These are phyloP conservation scores for Irpex rosettiformis DNA, from an alignment of 1,284 basidiomycete species.

Conservation along the genomic window DNA sequence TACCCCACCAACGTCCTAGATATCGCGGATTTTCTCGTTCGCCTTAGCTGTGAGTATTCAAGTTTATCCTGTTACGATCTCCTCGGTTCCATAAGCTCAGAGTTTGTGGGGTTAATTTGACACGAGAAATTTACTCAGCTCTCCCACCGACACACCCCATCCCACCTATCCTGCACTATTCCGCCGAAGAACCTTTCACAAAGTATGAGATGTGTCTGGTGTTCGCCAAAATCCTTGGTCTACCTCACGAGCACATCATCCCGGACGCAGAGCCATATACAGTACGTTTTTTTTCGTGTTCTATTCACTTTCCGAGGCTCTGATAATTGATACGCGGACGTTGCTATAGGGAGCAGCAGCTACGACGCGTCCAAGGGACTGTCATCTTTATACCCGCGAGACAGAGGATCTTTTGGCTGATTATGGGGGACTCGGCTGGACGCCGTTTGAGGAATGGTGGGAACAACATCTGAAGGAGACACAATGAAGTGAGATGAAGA, in stretches of 20 bases:
- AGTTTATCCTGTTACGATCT: neutral
- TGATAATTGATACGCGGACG: neutral
- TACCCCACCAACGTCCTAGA: constrained; percentile 80
- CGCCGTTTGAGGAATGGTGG: constrained; percentile 80
- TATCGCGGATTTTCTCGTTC: constrained; percentile 71
- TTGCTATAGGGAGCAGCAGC: constrained; percentile 37
- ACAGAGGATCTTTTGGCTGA: constrained; percentile 57
- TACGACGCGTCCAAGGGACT: constrained; percentile 68
- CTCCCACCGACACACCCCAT: constrained; percentile 33
- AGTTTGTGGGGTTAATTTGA: no score
- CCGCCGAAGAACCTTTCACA: constrained; percentile 70
- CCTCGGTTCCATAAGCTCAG: no score
- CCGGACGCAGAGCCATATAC: constrained; percentile 64
- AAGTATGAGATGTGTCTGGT: constrained; percentile 84
- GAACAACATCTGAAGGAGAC: constrained; percentile 29
- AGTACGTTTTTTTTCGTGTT: constrained; percentile 16
- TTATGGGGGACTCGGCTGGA: constrained; percentile 55
- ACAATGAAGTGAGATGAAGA: neutral
- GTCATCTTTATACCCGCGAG: constrained; percentile 64
- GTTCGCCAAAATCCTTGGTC: constrained; percentile 62
- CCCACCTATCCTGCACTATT: constrained; percentile 74
- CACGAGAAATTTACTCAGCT: constrained; percentile 13
- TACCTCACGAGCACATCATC: constrained; percentile 64
- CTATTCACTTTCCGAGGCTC: neutral
- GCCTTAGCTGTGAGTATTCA: constrained; percentile 49